Percentiles rank a stretch among this genome's conserved stretches.
phyloP scores from a whole-genome alignment of 768 basidiomycete species.

The Rhizopogon vulgaris region DNA sequence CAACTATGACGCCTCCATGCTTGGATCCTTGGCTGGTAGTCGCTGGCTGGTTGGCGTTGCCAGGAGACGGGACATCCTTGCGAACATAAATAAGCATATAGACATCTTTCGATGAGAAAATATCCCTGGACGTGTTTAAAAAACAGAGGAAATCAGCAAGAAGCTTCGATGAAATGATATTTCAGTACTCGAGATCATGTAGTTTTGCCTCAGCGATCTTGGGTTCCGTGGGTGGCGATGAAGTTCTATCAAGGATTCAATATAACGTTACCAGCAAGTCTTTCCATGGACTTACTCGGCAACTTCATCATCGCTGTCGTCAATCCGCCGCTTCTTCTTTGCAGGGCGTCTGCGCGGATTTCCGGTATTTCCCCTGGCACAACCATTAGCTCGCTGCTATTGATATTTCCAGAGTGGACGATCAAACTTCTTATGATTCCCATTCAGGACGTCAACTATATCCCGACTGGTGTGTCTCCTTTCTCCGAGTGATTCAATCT shows the following conservation, averaged over 20 bases:
- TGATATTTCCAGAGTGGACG: neutral
- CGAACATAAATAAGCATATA: conserved; percentile 93
- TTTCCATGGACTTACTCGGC: conserved; percentile 20
- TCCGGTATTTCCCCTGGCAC: conserved; percentile 18
- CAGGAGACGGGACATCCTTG: conserved; percentile 20
- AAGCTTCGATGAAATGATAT: conserved; percentile 35
- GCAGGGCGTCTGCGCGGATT: conserved; percentile 34
- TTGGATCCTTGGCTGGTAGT: conserved; percentile 9
- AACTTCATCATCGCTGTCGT: conserved; percentile 54
- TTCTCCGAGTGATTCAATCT: conserved; percentile 49
- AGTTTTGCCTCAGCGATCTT: conserved; percentile 11
- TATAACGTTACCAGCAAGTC: conserved; percentile 8
- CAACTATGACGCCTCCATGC: neutral
- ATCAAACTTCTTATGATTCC: conserved; percentile 24
- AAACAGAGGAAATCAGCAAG: conserved; percentile 33
- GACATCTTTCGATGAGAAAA: conserved; percentile 73
- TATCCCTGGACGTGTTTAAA: conserved; percentile 30
- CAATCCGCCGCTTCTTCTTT: conserved; percentile 48
- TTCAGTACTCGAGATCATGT: neutral
- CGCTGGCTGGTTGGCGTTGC: conserved; percentile 9
- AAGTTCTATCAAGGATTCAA: conserved; percentile 13
- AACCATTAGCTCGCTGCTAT: neutral
- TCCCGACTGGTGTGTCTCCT: conserved; percentile 30
- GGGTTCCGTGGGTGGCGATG: conserved; percentile 10
- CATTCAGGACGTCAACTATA: conserved; percentile 19